Conservation (phyloP, 257 asterid genomes). For the Plantago major region DNA sequence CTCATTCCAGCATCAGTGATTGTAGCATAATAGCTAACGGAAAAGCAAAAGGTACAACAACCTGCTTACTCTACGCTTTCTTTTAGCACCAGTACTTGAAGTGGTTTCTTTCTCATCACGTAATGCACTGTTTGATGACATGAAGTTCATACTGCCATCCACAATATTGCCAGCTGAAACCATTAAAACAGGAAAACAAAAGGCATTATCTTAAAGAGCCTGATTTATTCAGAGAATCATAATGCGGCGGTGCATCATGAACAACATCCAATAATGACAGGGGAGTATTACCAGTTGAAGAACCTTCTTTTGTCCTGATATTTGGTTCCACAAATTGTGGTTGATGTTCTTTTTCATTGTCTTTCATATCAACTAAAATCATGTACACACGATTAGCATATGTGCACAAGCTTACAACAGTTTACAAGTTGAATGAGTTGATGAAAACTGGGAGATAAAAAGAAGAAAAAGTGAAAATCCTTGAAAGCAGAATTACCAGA, state of each 20-base stretch:
- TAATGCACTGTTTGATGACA: constrained; percentile 25
- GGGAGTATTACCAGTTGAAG: constrained; percentile 46
- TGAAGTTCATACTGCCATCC: constrained; percentile 23
- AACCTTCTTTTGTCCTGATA: constrained; percentile 24
- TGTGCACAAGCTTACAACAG: constrained; percentile 13
- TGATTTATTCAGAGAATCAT: constrained; percentile 13
- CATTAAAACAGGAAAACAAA: constrained; percentile 30
- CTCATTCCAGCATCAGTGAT: constrained; percentile 15
- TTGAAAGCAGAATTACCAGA: constrained; percentile 39
- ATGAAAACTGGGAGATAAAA: neutral
- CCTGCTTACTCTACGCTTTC: constrained; percentile 68
- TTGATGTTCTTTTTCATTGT: constrained; percentile 26
- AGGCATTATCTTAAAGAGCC: constrained; percentile 14
- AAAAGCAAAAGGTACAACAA: constrained; percentile 28
- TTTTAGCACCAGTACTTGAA: constrained; percentile 44
- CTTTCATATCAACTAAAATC: constrained; percentile 29
- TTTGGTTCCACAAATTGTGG: constrained; percentile 34
- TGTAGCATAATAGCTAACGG: constrained; percentile 20
- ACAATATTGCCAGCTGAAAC: constrained; percentile 37
- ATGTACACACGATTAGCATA: constrained; percentile 20
- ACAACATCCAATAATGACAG: constrained; percentile 11
- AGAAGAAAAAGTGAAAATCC: constrained; percentile 12
- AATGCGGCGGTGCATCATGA: neutral
- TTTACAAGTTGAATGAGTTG: constrained; percentile 13
- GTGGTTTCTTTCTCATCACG: constrained; percentile 32